A percentile compares a stretch with the other conserved stretches of the same genome.
Evolutionary conservation across 1,284 basidiomycete species (phyloP).

Genomic region (Heterobasidion irregulare): DNA sequence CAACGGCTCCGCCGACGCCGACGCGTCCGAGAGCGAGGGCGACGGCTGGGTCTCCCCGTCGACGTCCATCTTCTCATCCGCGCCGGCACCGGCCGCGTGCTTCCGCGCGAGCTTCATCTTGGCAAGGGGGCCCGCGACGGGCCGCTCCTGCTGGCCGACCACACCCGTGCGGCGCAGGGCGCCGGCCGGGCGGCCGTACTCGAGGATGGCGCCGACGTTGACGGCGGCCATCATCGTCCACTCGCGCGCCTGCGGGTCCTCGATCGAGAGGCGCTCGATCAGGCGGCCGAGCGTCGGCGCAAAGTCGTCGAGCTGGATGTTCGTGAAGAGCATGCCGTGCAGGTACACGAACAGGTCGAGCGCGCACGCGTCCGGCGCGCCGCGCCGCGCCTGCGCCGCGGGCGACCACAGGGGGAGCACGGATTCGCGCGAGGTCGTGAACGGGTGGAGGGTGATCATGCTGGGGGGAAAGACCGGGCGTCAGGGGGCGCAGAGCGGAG

Average conservation of each 20-base stretch:
- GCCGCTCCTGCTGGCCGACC: slow-evolving; percentile 22
- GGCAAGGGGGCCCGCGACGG: slow-evolving; percentile 15
- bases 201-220: slow-evolving; percentile 78
- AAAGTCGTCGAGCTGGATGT: slow-evolving; percentile 91
- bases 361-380: slow-evolving; percentile 68
- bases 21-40: slow-evolving; percentile 29
- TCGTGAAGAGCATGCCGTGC: slow-evolving; percentile 95
- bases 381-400: slow-evolving; percentile 61
- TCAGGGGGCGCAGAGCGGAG: neutral
- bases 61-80: slow-evolving; percentile 60
- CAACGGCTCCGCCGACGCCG: slow-evolving; percentile 36
- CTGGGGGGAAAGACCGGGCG: slow-evolving; percentile 28
- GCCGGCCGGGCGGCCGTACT: slow-evolving; percentile 79
- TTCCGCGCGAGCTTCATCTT: slow-evolving; percentile 27
- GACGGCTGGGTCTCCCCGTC: slow-evolving; percentile 37
- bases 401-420: slow-evolving; percentile 81
- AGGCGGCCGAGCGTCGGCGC: slow-evolving; percentile 74
- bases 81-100: slow-evolving; percentile 18
- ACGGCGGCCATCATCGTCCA: slow-evolving; percentile 95
- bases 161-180: slow-evolving; percentile 56
- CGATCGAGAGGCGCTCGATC: slow-evolving; percentile 78
- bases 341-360: slow-evolving; percentile 85
- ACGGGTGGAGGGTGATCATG: slow-evolving; percentile 87
- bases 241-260: slow-evolving; percentile 74
- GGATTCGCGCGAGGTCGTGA: slow-evolving; percentile 80